Evolutionary conservation across 768 basidiomycete species (phyloP).

Genomic region (Phaeotremella skinneri): DNA sequence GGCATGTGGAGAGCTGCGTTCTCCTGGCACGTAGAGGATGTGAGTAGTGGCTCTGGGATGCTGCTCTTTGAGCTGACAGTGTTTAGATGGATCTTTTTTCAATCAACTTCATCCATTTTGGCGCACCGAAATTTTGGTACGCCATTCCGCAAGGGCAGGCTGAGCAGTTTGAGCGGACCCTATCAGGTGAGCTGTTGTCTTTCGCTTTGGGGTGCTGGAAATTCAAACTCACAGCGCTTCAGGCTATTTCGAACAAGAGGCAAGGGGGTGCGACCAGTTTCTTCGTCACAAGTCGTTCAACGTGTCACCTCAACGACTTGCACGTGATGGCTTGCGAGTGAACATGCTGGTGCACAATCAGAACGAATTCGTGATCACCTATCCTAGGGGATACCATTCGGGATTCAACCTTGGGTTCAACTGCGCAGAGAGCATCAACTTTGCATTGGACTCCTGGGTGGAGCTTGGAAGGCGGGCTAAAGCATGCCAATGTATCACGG

Average conservation of each 20-base stretch:
- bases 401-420: slow-evolving; percentile 96
- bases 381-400: slow-evolving; percentile 89
- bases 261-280: slow-evolving; percentile 82
- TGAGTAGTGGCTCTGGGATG: slow-evolving; percentile 19
- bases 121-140: slow-evolving; percentile 94
- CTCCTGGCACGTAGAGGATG: slow-evolving; percentile 98
- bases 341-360: slow-evolving; percentile 87
- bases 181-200: slow-evolving; percentile 71
- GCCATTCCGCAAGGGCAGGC: slow-evolving; percentile 86
- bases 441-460: slow-evolving; percentile 91
- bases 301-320: slow-evolving; percentile 78
- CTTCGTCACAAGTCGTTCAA: slow-evolving; percentile 94
- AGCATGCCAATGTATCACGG: slow-evolving; percentile 52
- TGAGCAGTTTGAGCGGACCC: slow-evolving; percentile 75
- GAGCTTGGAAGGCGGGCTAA: slow-evolving; percentile 76
- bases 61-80: background rate
- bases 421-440: slow-evolving; percentile 96
- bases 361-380: slow-evolving; percentile 96
- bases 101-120: slow-evolving; percentile 98
- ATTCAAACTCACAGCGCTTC: slow-evolving; percentile 14
- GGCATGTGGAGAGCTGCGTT: slow-evolving; percentile 99
- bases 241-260: slow-evolving; percentile 90
- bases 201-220: background rate
- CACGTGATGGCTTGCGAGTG: slow-evolving; percentile 73
- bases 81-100: slow-evolving; percentile 86